Base-by-base conservation (phyloP, 2,329 filamentous ascomycete species). In the Colletotrichum kahawae region DNA sequence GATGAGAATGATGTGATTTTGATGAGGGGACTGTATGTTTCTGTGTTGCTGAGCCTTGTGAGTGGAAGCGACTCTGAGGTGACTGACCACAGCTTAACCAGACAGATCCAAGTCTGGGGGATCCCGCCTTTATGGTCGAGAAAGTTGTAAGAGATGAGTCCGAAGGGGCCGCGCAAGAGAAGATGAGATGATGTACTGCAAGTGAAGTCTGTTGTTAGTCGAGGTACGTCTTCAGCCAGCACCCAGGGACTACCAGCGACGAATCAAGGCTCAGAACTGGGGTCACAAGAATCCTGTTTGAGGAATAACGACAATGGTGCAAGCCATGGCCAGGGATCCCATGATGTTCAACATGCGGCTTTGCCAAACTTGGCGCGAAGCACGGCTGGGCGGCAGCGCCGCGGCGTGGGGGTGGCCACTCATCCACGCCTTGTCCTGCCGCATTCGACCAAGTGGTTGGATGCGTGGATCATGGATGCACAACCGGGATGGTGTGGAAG, bases 351-450 rank as follows among this genome's bases (percentile, higher is more conserved):
- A 29, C 43, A 33, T 70, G 66, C 66, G 71, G 67, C 71, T 60
- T 71, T 60, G 57, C 33, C 33, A 63, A 64, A 69, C 65, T 63
- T 73, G 70, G 70, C 43, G 56, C 57, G 64, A 69, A 43, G 31
- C 64, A 68, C 56, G 64, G 64, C 43, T 33, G 38, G 64, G 64
- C 57, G 54, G 70, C 38, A 54, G 51, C 33, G 21, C 43, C 6
- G 43, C 62, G 27, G 70, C 70, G 57, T 69, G 70, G 57, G 70
- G 70, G 65, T 69, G 33, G 57, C 65, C 64, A 57, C 57, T 27
- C 29, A n/a, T n/a, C 24, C 14, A 56, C 14, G 27, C 38, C 24
- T 24, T 38, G n/a, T 43, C 43, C 56, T 64, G 65, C 65, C 70
- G 27, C 57, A 34, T 57, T 69, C 57, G 57, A 73, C 24, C 65